Evolutionary conservation across 768 basidiomycete species (phyloP).

Genomic region (Gloeopeniophorella convolvens): DNA sequence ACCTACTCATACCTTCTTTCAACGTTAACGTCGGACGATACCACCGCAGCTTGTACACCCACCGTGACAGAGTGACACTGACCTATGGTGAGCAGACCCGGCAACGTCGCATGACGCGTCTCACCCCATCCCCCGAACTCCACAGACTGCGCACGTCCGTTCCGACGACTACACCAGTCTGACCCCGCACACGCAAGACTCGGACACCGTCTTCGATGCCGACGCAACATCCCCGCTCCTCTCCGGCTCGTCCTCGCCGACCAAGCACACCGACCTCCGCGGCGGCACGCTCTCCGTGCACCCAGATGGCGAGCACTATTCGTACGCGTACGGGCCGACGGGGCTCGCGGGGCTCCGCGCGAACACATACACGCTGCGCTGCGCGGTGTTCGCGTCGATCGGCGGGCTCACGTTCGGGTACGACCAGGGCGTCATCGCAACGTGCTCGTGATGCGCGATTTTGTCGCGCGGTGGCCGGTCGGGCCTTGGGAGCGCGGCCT

Average conservation of each 20-base stretch:
- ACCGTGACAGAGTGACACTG: too few relatives aligned
- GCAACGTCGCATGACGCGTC: too few relatives aligned
- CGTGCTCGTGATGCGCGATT: constrained; percentile 77
- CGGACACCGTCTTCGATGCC: not conserved
- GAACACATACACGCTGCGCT: constrained; percentile 60
- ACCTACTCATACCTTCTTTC: too few relatives aligned
- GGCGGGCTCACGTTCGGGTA: constrained; percentile 78
- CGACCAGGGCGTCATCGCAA: constrained; percentile 87
- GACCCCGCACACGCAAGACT: not conserved
- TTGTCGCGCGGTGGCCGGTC: constrained; percentile 59
- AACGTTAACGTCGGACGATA: too few relatives aligned
- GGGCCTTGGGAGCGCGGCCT: constrained; percentile 67
- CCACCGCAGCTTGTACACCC: too few relatives aligned
- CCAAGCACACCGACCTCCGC: constrained; percentile 1
- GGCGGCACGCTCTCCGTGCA: constrained; percentile 18
- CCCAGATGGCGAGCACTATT: constrained; percentile 33
- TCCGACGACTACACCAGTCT: not conserved
- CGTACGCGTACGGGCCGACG: constrained; percentile 67
- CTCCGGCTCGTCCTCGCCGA: not conserved
- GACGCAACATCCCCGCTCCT: constrained; percentile 14
- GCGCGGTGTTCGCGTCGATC: constrained; percentile 69
- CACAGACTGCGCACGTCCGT: not conserved
- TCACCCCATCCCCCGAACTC: too few relatives aligned
- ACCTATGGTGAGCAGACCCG: too few relatives aligned
- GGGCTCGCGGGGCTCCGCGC: constrained; percentile 57